Percentiles rank a stretch among this genome's conserved stretches.
These are phyloP conservation scores for Aspergillus awamori DNA, from an alignment of 2,329 filamentous ascomycete genomes.

Conservation along the genomic window DNA sequence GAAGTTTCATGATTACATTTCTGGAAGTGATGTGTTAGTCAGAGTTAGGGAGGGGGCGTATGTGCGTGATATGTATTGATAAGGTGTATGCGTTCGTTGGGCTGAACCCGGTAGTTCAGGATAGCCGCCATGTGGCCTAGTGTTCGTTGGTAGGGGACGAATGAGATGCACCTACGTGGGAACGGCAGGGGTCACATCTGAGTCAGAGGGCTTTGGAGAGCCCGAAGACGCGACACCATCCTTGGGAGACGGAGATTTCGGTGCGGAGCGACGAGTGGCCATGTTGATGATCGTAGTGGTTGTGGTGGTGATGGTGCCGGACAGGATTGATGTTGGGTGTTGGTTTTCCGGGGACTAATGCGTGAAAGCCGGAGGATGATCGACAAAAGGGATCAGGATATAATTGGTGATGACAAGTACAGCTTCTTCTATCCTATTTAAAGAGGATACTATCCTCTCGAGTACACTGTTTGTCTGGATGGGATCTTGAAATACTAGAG, in stretches of 20 bases:
- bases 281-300: conserved; percentile 23
- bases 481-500: not conserved
- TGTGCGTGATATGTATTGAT: not conserved
- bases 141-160: conserved; percentile 1
- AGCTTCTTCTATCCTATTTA: not conserved
- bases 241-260: conserved; percentile 30
- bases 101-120: not conserved
- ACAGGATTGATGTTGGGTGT: not conserved
- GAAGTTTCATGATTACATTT: conserved; percentile 84
- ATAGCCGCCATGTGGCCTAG: conserved; percentile 13
- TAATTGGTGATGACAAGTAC: not conserved
- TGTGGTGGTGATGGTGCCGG: not conserved
- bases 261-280: conserved; percentile 36
- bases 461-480: not conserved
- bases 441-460: not conserved
- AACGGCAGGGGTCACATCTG: conserved; percentile 79
- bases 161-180: conserved; percentile 64
- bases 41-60: not conserved
- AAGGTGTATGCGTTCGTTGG: not conserved
- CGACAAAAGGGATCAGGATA: not conserved
- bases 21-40: conserved; percentile 47
- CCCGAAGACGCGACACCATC: conserved; percentile 34
- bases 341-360: not conserved
- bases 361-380: not conserved
- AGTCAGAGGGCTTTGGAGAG: conserved; percentile 56